Percentiles rank a stretch among this genome's conserved stretches.
Evolutionary conservation across 441 rosid species (phyloP).

Genomic region (Macaranga tanarius): DNA sequence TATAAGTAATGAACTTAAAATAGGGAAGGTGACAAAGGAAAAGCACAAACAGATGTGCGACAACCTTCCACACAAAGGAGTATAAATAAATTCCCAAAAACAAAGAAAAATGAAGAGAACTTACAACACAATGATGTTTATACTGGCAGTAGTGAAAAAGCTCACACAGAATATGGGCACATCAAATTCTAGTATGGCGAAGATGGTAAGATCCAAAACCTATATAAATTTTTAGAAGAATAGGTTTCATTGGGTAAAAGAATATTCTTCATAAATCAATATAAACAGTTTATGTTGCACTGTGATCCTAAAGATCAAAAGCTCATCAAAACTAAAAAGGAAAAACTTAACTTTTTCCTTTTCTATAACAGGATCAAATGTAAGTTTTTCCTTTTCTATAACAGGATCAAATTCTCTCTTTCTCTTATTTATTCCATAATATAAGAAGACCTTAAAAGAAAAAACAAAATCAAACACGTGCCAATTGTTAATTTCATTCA

Average conservation of each 20-base stretch:
- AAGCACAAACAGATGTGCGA: neutral
- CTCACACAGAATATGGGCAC: slow-evolving; percentile 90
- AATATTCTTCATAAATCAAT: neutral
- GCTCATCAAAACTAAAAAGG: neutral
- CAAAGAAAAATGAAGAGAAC: slow-evolving; percentile 24
- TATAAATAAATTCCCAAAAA: neutral
- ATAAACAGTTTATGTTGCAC: neutral
- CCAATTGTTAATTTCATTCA: slow-evolving; percentile 13
- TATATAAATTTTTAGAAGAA: slow-evolving; percentile 29
- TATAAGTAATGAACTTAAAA: neutral
- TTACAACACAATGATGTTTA: slow-evolving; percentile 82
- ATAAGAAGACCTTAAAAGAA: neutral
- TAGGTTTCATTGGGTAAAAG: neutral
- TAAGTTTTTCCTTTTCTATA: neutral
- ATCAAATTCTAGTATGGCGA: slow-evolving; percentile 79
- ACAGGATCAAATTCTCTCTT: neutral
- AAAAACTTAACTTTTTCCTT: neutral
- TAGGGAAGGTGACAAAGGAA: neutral
- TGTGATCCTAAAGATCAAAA: no score
- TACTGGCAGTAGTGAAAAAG: slow-evolving; percentile 64
- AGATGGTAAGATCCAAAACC: slow-evolving; percentile 91
- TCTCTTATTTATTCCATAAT: neutral
- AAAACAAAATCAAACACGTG: no score
- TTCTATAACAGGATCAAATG: no score
- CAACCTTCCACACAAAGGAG: neutral